Evolutionary conservation across 2,329 filamentous ascomycete genomes (phyloP), one percentile per base, ranked within the genome.

Genomic region (Neospermospora avenae): DNA sequence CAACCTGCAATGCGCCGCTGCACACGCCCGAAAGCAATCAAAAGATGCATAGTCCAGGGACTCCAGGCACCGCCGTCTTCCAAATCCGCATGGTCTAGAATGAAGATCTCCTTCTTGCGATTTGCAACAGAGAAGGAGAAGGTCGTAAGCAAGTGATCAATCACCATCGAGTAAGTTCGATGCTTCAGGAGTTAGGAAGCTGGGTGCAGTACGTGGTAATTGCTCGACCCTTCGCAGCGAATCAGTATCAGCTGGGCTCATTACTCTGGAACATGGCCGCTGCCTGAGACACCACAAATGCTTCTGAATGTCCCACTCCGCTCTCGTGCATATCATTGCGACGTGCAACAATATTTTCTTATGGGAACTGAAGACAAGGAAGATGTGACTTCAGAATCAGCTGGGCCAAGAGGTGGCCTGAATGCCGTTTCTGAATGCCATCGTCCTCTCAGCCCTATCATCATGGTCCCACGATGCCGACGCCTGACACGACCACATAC

Each of bases 271-370:
- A 51, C 48, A 51, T 51, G n/a, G 18, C 31, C 31, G 13, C 22
- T 11, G 6, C 37, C 25, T 54, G 42, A 42, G 57, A 53, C 41
- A 48, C 25, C 42, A 46, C 39, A 46, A 24, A 39, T 39, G 45
- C 42, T 56, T 42, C 35, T 24, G 20, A 58, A 31, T 24, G 18
- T 41, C 35, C 31, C 34, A 46, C 53, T 55, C 57, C 57, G 53
- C 57, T 59, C 52, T 48, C 51, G 20, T 59, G 57, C 57, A 59
- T 39, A 46, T 25, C 34, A 16, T 2, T 59, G 57, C 57, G 57
- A 59, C 48, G 22, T 48, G 54, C 54, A 56, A 25, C 54, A 56
- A 28, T 48, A 28, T 4, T 22, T 45, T 45, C 34, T 22, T n/a
- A 34, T 8, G n/a, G 16, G 28, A 31, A 31, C 11, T 31, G 28